Evolutionary conservation across 192 early-diverging fungal genomes (phyloP), one percentile per base, ranked within the genome.

Genomic region (Oehlia diaphana): DNA sequence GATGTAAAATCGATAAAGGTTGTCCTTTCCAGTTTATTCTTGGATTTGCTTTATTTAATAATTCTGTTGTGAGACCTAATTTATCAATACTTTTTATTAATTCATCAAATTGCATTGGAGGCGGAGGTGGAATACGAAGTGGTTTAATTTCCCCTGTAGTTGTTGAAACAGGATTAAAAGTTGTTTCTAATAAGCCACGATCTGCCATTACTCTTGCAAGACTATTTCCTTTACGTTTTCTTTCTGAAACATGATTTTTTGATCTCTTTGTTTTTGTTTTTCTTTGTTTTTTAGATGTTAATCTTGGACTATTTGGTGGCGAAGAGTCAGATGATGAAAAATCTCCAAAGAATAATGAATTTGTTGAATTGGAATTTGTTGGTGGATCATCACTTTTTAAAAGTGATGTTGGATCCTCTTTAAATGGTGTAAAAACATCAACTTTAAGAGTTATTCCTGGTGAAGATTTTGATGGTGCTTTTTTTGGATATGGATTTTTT

Each of bases 141-240:
- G 10, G 23, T 44, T 65, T 42, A n/a, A 23, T 21, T 63, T 37
- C 26, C 19, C 42, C 39, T 14, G 33, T 14, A 23, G 21, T 26
- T 58, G 14, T 33, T n/a, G 63, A 23, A 42, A 70, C 67, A n/a
- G 63, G 28, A 39, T 31, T 58, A 23, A 42, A 70, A n/a, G 49
- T 49, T 35, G 49, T 37, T 58, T 73, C 47, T 58, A 44, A 21
- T 39, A 47, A n/a, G 23, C 53, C 74, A 62, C 63, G 75, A 65
- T 77, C 75, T 63, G 63, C 75, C 62, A 77, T 63, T 42, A 65
- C 75, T 37, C 75, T 63, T n/a, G 75, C 63, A 14, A 77, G 23
- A 63, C 62, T 64, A 47, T 65, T 77, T 64, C 62, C 61, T 21
- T 63, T 65, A 12, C 39, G 37, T 63, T 65, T 63, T n/a, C 75